phyloP scores from a whole-genome alignment of 2,329 filamentous ascomycete genomes.

The Aspergillus ustus region DNA sequence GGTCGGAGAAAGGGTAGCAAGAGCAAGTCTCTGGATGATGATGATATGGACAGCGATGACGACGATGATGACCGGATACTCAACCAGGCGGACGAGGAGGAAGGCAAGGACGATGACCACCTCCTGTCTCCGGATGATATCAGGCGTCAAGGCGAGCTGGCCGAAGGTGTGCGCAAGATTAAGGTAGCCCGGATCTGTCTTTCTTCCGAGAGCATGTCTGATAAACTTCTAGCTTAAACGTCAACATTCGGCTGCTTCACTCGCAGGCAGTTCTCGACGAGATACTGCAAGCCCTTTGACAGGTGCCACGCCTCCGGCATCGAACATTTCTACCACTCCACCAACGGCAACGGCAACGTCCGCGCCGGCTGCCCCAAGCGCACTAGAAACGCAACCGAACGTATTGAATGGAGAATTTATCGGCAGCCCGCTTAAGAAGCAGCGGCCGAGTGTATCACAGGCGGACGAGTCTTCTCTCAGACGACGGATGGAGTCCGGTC shows the following conservation, averaged over 20 bases:
- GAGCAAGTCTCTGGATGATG: conserved; percentile 57
- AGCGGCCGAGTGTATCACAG: conserved; percentile 50
- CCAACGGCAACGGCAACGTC: conserved; percentile 36
- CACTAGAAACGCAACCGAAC: conserved; percentile 21
- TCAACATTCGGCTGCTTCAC: conserved; percentile 63
- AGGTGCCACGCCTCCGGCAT: conserved; percentile 40
- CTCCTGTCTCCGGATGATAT: conserved; percentile 66
- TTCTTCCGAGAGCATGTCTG: conserved; percentile 15
- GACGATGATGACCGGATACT: conserved; percentile 69
- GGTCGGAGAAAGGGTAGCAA: conserved; percentile 63
- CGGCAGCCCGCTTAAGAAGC: conserved; percentile 54
- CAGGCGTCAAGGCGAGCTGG: conserved; percentile 62
- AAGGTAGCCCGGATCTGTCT: conserved; percentile 53
- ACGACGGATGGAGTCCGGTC: conserved; percentile 44
- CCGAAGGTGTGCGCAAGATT: conserved; percentile 68
- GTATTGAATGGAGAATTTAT: conserved; percentile 42
- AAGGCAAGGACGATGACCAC: conserved; percentile 53
- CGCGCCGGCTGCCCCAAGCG: conserved; percentile 18
- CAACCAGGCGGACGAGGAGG: conserved; percentile 66
- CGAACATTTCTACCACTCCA: conserved; percentile 41
- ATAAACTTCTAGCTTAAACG: conserved; percentile 62
- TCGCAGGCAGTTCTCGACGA: conserved; percentile 12
- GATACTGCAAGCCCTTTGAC: conserved; percentile 44
- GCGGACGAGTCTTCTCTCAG: conserved; percentile 47
- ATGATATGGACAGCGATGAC: conserved; percentile 76